Conservation (phyloP, 306 rosid species). For the Prunus mongolica region DNA sequence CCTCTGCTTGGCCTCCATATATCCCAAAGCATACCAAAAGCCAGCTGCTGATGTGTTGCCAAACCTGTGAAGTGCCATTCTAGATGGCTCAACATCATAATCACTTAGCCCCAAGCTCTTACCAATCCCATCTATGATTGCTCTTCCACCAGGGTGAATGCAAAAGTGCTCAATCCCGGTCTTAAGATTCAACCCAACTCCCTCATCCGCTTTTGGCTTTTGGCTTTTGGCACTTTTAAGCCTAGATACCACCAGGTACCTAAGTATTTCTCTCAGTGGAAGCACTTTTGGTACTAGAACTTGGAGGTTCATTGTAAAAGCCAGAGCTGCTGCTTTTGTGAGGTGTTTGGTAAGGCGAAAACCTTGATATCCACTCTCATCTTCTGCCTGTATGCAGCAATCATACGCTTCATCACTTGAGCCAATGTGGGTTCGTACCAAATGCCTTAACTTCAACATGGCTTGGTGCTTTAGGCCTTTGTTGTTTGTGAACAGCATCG, state of each 20-base stretch:
- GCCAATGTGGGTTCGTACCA: conserved; percentile 65
- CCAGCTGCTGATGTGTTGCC: conserved; percentile 90
- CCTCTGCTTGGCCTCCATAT: conserved; percentile 94
- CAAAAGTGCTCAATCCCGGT: conserved; percentile 72
- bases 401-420: conserved; percentile 70
- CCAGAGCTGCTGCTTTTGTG: conserved; percentile 58
- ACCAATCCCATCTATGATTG: conserved; percentile 78
- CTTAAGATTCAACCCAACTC: conserved; percentile 51
- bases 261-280: conserved; percentile 50
- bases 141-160: conserved; percentile 75
- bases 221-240: background rate
- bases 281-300: conserved; percentile 47
- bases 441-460: conserved; percentile 54
- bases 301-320: conserved; percentile 58
- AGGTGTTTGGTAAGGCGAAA: conserved; percentile 67
- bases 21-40: conserved; percentile 81
- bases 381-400: conserved; percentile 78
- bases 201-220: background rate
- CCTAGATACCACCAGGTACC: conserved; percentile 15
- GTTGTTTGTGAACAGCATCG: conserved; percentile 70
- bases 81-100: conserved; percentile 69
- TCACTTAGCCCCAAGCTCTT: conserved; percentile 54
- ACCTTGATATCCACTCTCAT: conserved; percentile 54
- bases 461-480: conserved; percentile 35
- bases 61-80: conserved; percentile 82